Percentiles rank a stretch among this genome's conserved stretches.
These are phyloP conservation scores for Gossypium stocksii DNA, from an alignment of 345 rosid genomes.

Conservation along the genomic window DNA sequence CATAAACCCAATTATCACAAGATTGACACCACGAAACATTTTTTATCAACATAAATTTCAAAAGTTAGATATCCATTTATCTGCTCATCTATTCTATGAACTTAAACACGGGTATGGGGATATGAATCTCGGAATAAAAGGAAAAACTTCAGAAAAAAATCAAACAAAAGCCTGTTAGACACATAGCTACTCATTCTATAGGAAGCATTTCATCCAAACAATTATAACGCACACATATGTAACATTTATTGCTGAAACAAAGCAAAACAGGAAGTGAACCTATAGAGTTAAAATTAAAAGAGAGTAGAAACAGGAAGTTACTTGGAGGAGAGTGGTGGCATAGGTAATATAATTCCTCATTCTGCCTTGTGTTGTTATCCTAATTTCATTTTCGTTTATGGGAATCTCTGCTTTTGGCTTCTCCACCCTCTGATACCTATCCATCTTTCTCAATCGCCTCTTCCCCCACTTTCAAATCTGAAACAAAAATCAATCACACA, in stretches of 20 bases:
- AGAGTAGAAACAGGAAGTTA: constrained; percentile 13
- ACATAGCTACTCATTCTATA: not conserved
- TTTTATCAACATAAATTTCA: not conserved
- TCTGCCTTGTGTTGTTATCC: constrained; percentile 51
- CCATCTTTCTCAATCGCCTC: constrained; percentile 36
- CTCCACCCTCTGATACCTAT: constrained; percentile 71
- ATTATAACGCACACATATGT: not conserved
- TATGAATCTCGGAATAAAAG: not conserved
- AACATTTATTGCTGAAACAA: not conserved
- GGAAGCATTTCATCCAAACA: not conserved
- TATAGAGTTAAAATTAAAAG: not conserved
- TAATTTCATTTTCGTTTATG: constrained; percentile 56
- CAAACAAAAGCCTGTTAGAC: not conserved
- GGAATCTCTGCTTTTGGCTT: constrained; percentile 59
- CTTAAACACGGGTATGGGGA: not conserved
- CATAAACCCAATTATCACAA: not conserved
- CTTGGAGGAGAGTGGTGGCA: constrained; percentile 75
- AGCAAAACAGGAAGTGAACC: not conserved
- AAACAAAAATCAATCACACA: not conserved
- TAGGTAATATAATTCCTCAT: constrained; percentile 66
- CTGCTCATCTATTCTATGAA: not conserved
- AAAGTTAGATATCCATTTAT: not conserved
- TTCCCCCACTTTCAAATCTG: not conserved
- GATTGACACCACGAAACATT: not conserved
- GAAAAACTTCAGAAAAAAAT: not conserved